Percentiles rank a stretch among this genome's conserved stretches.
Conservation (phyloP, 2,329 filamentous ascomycete genomes). For the Lecanicillium sp. region DNA sequence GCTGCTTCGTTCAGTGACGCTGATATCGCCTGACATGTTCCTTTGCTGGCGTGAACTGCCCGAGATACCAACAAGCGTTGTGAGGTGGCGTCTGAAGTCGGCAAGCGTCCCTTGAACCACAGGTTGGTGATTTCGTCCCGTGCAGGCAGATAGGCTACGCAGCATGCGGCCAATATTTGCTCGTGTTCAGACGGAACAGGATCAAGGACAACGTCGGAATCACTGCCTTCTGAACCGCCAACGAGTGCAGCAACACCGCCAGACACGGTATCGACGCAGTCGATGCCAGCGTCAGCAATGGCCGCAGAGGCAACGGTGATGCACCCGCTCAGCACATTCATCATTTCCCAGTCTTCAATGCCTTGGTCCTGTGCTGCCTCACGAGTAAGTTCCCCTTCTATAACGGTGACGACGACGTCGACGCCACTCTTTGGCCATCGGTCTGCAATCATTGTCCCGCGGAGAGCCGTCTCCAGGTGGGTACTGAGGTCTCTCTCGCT, state of each 20-base stretch:
- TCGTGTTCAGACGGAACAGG: constrained; percentile 75
- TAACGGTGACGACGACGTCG: constrained; percentile 87
- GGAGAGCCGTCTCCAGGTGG: constrained; percentile 83
- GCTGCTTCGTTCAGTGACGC: constrained; percentile 27
- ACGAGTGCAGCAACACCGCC: constrained; percentile 85
- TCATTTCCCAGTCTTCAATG: constrained; percentile 72
- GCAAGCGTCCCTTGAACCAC: constrained; percentile 74
- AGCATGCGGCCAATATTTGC: constrained; percentile 72
- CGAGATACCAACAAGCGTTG: constrained; percentile 27
- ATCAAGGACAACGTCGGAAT: constrained; percentile 59
- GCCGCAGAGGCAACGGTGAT: constrained; percentile 92
- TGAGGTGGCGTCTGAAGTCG: constrained; percentile 27
- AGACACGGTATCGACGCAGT: constrained; percentile 84
- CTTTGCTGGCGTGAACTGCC: constrained; percentile 34
- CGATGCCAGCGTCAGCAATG: constrained; percentile 88
- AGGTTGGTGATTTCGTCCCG: constrained; percentile 90
- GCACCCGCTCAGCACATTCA: constrained; percentile 86
- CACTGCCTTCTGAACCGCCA: constrained; percentile 21
- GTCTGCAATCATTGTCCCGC: constrained; percentile 85
- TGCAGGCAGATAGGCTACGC: constrained; percentile 79
- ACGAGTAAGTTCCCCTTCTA: constrained; percentile 85
- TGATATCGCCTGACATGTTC: constrained; percentile 22
- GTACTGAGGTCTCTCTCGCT: constrained; percentile 84
- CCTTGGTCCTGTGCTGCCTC: constrained; percentile 38
- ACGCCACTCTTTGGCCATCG: constrained; percentile 97